These are phyloP conservation scores for Saprolegnia parasitica DNA, from an alignment of 352 stramenopile species.

Conservation along the genomic window DNA sequence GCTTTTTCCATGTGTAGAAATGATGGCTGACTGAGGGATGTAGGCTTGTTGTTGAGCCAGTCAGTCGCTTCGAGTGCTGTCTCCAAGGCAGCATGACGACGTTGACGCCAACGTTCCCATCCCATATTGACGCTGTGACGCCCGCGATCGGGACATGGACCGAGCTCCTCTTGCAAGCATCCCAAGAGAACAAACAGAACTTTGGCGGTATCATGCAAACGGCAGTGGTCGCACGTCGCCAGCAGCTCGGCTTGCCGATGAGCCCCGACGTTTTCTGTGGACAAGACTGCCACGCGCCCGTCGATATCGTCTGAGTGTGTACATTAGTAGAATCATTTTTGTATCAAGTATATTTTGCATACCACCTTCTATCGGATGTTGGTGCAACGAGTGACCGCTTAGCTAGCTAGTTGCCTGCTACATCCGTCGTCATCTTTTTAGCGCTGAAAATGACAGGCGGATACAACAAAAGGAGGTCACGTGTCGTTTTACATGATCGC, in stretches of 20 bases:
- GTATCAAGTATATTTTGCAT: no score
- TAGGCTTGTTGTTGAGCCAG: not conserved
- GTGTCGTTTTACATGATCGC: no score
- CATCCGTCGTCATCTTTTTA: no score
- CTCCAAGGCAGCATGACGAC: not conserved
- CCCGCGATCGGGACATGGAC: not conserved
- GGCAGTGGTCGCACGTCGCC: not conserved
- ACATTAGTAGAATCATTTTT: no score
- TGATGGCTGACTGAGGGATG: not conserved
- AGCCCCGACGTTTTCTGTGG: not conserved
- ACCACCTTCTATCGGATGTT: no score
- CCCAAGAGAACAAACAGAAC: slow-evolving; percentile 3
- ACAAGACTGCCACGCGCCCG: not conserved
- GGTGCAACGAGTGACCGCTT: no score
- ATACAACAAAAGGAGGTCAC: no score
- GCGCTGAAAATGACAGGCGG: no score
- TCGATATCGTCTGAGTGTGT: no score
- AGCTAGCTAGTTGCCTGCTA: no score
- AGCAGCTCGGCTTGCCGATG: not conserved
- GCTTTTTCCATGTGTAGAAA: not conserved
- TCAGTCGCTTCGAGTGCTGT: not conserved
- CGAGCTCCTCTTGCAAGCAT: not conserved
- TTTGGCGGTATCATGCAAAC: not conserved
- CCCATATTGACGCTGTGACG: not conserved
- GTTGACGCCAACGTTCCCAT: not conserved